Evolutionary conservation across 2,329 filamentous ascomycete genomes (phyloP), one percentile per base, ranked within the genome.

Genomic region (Fusarium keratoplasticum): DNA sequence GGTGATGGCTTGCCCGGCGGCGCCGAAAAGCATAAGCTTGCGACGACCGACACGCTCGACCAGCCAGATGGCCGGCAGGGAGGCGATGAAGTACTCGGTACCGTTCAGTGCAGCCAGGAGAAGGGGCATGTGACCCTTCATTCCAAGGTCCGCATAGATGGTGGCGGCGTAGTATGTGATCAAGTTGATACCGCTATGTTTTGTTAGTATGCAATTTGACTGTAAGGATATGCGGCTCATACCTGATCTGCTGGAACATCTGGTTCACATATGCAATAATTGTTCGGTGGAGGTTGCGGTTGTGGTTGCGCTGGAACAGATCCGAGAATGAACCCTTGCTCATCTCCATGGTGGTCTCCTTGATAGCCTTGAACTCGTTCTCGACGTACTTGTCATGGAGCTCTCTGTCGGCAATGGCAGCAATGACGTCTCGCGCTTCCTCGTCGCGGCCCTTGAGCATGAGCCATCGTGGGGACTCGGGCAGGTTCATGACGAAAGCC

Each of bases 21-120:
- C 90, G 62, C 92, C 92, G 71, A 94, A 89, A 20, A 95, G 82
- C 91, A 95, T 94, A 69, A 95, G 87, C 77, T 89, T 89, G 20
- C 93, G 88, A 31, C 93, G 90, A 13, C 92, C 92, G 5, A 92
- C 89, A 2, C 89, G 87, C 80, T 93, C 91, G 40, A 93, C 90
- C 29, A 92, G 85, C 80, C 91, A 90, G 22, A 88, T 85, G 2
- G 87, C 84, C 0, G 86, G 86, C 89, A 91, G 89, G 4, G 91
- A 91, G 1, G 88, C 91, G 80, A 92, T 90, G 80, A 92, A 85
- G 62, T 89, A 84, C 75, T 92, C 86, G 69, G 81, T 83, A 2
- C 80, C 81, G 66, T 83, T 83, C 58, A 84, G 74, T 13, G 80
- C 80, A 82, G 80, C 90, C 1, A 86, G 86, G 16, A 93, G 89